These are phyloP conservation scores for Chenopodium berlandieri DNA, from an alignment of 148 eudicot species.

Conservation along the genomic window DNA sequence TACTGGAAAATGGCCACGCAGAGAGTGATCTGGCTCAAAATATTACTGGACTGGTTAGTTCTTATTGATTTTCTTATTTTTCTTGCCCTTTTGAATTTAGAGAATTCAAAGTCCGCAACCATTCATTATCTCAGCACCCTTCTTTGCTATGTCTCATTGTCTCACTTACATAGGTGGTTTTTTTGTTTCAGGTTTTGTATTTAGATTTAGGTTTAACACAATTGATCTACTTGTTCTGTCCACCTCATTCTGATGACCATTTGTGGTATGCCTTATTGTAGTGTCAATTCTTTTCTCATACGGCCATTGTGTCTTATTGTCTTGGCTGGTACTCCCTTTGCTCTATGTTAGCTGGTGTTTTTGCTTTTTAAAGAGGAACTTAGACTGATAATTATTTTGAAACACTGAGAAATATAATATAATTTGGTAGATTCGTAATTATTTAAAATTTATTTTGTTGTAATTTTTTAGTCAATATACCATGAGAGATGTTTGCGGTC, in stretches of 20 bases:
- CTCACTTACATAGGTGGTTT: background rate
- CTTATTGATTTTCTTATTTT: slow-evolving; percentile 1
- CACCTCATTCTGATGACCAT: background rate
- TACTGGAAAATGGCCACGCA: slow-evolving; percentile 61
- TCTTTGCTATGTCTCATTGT: background rate
- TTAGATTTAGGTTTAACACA: background rate
- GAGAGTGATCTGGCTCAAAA: slow-evolving; percentile 43
- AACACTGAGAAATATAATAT: no score
- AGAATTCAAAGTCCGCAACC: background rate
- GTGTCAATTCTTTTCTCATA: background rate
- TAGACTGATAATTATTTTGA: no score
- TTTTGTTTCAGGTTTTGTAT: no score
- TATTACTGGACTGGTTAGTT: slow-evolving; percentile 60
- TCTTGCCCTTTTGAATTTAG: background rate
- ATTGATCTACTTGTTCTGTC: background rate
- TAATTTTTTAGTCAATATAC: no score
- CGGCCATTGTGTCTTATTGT: background rate
- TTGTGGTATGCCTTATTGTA: no score
- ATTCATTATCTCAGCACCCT: background rate
- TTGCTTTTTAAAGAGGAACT: no score
- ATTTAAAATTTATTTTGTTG: no score
- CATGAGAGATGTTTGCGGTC: no score
- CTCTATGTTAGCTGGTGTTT: no score
- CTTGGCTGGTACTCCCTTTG: background rate
- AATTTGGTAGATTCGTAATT: no score